Evolutionary conservation across 306 rosid species (phyloP).

Genomic region (Myrica gale): DNA sequence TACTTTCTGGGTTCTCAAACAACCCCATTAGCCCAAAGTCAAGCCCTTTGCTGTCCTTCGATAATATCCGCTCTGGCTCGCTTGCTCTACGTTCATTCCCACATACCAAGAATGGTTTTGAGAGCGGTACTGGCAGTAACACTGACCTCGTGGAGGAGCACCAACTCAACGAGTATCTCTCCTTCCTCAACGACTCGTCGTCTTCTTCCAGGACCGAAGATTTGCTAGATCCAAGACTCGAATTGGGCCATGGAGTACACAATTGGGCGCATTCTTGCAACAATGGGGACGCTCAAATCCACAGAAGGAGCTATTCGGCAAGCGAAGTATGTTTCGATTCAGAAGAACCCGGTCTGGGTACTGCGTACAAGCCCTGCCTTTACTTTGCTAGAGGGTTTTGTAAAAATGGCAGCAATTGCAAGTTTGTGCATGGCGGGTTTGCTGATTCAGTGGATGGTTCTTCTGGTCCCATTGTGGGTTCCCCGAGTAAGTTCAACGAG

Average conservation of each 20-base stretch:
- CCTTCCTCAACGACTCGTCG: conserved; percentile 63
- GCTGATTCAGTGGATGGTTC: conserved; percentile 51
- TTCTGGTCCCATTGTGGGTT: conserved; percentile 55
- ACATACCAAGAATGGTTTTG: conserved; percentile 37
- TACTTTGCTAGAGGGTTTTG: conserved; percentile 90
- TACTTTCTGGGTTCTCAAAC: conserved; percentile 47
- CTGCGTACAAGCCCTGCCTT: conserved; percentile 77
- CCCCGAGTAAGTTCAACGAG: conserved; percentile 62
- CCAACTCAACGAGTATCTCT: conserved; percentile 66
- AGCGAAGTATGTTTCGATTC: conserved; percentile 71
- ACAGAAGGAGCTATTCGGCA: conserved; percentile 78
- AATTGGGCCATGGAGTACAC: conserved; percentile 45
- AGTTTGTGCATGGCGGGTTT: conserved; percentile 69
- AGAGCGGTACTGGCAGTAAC: conserved; percentile 26
- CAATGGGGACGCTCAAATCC: conserved; percentile 68
- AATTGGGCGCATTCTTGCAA: conserved; percentile 57
- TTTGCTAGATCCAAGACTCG: conserved; percentile 52
- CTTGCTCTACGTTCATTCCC: conserved; percentile 32
- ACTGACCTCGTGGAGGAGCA: conserved; percentile 65
- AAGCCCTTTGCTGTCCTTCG: conserved; percentile 55
- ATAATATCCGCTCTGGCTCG: conserved; percentile 52
- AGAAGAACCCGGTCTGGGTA: conserved; percentile 58
- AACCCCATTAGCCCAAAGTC: conserved; percentile 74
- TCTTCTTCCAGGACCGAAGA: conserved; percentile 54
- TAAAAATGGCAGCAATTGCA: conserved; percentile 83